A percentile compares a stretch with the other conserved stretches of the same genome.
Evolutionary conservation across 208 protist genomes (phyloP).

Genomic region (Trypanosoma avium): DNA sequence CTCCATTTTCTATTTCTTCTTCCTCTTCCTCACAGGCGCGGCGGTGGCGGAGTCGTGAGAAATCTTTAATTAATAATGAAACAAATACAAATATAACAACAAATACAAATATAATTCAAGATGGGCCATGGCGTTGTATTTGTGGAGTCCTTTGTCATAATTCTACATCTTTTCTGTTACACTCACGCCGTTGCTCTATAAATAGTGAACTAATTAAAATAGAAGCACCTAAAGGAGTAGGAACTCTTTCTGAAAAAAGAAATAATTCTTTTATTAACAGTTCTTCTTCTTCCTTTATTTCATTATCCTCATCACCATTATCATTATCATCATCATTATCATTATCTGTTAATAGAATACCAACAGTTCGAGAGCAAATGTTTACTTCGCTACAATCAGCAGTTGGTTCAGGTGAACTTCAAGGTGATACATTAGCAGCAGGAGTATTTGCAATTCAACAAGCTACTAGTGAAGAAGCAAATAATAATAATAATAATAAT

Average conservation of each 20-base stretch:
- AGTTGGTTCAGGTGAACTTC: slow-evolving; percentile 37
- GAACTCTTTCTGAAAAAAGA: no score
- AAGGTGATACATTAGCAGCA: slow-evolving; percentile 47
- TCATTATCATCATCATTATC: background rate
- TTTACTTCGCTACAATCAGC: slow-evolving; percentile 31
- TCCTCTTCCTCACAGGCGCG: background rate
- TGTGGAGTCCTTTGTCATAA: background rate
- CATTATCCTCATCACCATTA: no score
- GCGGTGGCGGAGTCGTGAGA: background rate
- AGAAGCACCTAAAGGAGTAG: no score
- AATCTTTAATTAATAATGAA: background rate
- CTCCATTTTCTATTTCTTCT: background rate
- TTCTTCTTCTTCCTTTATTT: no score
- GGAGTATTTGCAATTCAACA: slow-evolving; percentile 39
- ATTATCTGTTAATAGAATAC: background rate
- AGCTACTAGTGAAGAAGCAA: background rate
- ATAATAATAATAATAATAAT: background rate
- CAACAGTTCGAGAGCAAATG: slow-evolving; percentile 40
- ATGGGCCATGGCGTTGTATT: slow-evolving; percentile 10
- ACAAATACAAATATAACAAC: no score
- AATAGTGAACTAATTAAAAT: no score
- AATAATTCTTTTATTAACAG: no score
- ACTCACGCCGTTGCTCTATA: slow-evolving; percentile 1
- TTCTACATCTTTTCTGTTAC: slow-evolving; percentile 6
- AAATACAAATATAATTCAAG: background rate